Base-by-base conservation (phyloP, 805 yeast genomes). In the Kluyveromyces starmeri region DNA sequence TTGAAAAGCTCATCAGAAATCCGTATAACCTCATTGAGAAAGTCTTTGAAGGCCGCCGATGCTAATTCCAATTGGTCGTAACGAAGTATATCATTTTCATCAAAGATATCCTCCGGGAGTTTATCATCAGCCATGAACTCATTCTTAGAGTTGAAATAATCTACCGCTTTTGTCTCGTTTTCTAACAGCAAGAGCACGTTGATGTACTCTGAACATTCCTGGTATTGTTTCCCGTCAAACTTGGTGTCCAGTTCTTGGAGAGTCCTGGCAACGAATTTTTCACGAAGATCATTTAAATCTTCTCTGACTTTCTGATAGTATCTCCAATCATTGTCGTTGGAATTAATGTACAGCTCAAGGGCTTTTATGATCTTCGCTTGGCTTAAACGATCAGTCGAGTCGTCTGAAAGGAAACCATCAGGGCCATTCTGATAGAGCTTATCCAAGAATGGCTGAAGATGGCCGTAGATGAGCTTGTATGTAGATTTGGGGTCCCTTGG, bases 211-310 rank as follows among this genome's bases (percentile, higher is more conserved):
- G 58, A 57, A 12, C 53, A 55, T 8, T 59, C 55, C 4, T 50
- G 57, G 22, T 55, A 71, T 25, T 76, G 73, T 28, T 64, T 58
- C 2, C 64, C 48, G 28, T 69, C 73, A 39, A 69, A 67, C 41
- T 70, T 77, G 20, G 66, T 55, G 34, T 81, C 88, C 39, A 83
- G 65, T 50, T 84, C 94, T 29, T 74, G 57, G 11, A 83, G 52
- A 6, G 81, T 66, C 0, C 92, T 83, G 50, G 71, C 79, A 26
- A 80, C 78, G 50, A 84, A 83, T 13, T 83, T 62, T 47, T 80
- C 89, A 34, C 47, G 48, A 7, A 55, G 31, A 20, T 53, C 44
- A 11, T 41, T 44, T 10, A 47, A 35, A 23, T 50, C 46, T n/a
- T 45, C 47, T 12, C 41, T 33, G 4, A 47, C 42, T 25, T 42